These are phyloP conservation scores for Linaria vulgaris DNA, from an alignment of 257 asterid species.

Conservation along the genomic window DNA sequence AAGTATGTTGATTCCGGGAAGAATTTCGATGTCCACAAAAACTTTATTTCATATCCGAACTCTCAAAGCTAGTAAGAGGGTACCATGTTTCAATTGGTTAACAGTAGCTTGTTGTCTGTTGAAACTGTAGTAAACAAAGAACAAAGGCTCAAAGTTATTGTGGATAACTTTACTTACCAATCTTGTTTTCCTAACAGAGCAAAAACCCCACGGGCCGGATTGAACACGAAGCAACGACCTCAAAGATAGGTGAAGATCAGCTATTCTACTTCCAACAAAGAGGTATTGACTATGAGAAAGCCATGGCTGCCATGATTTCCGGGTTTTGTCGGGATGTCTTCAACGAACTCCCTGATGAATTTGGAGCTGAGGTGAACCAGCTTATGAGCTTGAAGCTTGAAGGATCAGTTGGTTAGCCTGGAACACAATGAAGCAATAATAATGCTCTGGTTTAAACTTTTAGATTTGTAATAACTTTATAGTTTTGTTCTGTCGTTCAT, in stretches of 20 bases:
- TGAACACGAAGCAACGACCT: constrained; percentile 93
- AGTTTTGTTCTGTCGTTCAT: neutral
- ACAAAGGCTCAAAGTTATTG: neutral
- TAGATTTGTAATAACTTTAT: neutral
- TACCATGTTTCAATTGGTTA: too few relatives aligned
- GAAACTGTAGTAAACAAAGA: constrained; percentile 4
- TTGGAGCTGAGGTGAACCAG: constrained; percentile 68
- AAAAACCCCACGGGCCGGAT: constrained; percentile 67
- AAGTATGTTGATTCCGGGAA: too few relatives aligned
- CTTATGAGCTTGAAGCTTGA: neutral
- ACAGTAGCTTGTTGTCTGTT: neutral
- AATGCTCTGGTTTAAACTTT: neutral
- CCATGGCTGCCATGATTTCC: constrained; percentile 98
- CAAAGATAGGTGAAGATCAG: constrained; percentile 94
- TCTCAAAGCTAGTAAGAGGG: too few relatives aligned
- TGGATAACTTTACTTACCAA: neutral
- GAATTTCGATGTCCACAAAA: too few relatives aligned
- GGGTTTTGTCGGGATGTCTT: constrained; percentile 92
- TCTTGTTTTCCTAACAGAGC: constrained; percentile 38
- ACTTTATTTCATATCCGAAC: too few relatives aligned
- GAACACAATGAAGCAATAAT: neutral
- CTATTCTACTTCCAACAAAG: constrained; percentile 92
- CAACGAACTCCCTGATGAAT: constrained; percentile 88
- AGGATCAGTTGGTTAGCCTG: constrained; percentile 7
- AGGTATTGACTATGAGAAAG: constrained; percentile 90